phyloP scores from a whole-genome alignment of 495 filamentous ascomycete genomes.

The Cudoniella acicularis region DNA sequence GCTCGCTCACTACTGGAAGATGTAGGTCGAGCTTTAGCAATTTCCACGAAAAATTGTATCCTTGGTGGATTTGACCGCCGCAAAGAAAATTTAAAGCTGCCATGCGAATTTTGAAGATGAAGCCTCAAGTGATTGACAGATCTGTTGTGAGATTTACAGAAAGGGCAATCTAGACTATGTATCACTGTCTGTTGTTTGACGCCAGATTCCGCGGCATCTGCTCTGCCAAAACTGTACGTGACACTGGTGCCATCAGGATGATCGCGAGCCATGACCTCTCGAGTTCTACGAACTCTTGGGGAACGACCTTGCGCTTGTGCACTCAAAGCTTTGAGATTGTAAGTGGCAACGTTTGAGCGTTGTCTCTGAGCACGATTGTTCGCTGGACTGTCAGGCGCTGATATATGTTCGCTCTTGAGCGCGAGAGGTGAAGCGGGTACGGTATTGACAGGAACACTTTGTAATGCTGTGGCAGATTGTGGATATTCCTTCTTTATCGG shows the following conservation, averaged over 20 bases:
- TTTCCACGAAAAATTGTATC: slow-evolving; percentile 19
- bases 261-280: slow-evolving; percentile 30
- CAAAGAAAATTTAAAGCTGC: slow-evolving; percentile 41
- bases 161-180: slow-evolving; percentile 38
- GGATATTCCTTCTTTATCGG: background rate
- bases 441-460: background rate
- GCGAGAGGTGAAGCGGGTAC: background rate
- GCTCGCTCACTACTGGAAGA: background rate
- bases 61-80: slow-evolving; percentile 30
- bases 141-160: slow-evolving; percentile 40
- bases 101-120: slow-evolving; percentile 40
- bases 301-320: slow-evolving; percentile 44
- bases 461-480: background rate
- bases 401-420: background rate
- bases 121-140: slow-evolving; percentile 39
- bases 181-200: slow-evolving; percentile 38
- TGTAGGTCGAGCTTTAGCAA: background rate
- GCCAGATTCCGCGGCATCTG: slow-evolving; percentile 4
- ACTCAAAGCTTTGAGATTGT: slow-evolving; percentile 48
- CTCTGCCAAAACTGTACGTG: slow-evolving; percentile 17
- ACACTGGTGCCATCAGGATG: slow-evolving; percentile 11
- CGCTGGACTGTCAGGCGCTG: slow-evolving; percentile 11
- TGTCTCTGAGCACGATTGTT: slow-evolving; percentile 21
- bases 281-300: slow-evolving; percentile 35
- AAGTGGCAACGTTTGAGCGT: slow-evolving; percentile 41